Conservation (phyloP, 2,329 filamentous ascomycete genomes). For the Penicillium sp. region DNA sequence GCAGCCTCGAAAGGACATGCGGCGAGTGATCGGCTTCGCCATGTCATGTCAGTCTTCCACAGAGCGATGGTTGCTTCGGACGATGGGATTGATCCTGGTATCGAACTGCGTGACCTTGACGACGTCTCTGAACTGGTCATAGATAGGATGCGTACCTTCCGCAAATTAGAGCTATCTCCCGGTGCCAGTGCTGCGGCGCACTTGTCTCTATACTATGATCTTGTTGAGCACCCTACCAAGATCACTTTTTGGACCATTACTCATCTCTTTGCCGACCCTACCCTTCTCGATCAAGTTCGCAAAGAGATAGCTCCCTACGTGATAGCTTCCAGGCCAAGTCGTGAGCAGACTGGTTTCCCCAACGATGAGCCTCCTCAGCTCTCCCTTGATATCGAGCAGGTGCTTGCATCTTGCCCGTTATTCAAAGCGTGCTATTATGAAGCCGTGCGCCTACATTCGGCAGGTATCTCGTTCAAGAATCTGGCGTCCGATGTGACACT, state of each 20-base stretch:
- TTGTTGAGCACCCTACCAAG: constrained; percentile 52
- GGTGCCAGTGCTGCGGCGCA: constrained; percentile 42
- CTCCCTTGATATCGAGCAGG: constrained; percentile 39
- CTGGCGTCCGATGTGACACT: constrained; percentile 40
- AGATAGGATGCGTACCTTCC: constrained; percentile 42
- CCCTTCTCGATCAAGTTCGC: constrained; percentile 43
- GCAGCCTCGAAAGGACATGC: constrained; percentile 48
- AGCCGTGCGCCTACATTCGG: constrained; percentile 44
- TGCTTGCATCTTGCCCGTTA: constrained; percentile 46
- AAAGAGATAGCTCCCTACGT: constrained; percentile 46
- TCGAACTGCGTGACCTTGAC: constrained; percentile 48
- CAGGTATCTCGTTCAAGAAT: constrained; percentile 43
- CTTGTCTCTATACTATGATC: constrained; percentile 53
- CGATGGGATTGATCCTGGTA: constrained; percentile 42
- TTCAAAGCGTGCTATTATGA: constrained; percentile 49
- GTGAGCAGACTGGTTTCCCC: constrained; percentile 39
- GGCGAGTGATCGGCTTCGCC: constrained; percentile 43
- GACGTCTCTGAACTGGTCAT: constrained; percentile 48
- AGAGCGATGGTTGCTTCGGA: constrained; percentile 43
- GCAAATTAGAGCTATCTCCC: constrained; percentile 36
- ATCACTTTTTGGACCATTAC: constrained; percentile 53
- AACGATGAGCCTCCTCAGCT: constrained; percentile 45
- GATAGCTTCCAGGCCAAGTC: constrained; percentile 36
- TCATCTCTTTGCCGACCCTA: constrained; percentile 44
- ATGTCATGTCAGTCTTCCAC: constrained; percentile 43